phyloP scores from a whole-genome alignment of 2,329 filamentous ascomycete species.

The Colletotrichum noveboracense region DNA sequence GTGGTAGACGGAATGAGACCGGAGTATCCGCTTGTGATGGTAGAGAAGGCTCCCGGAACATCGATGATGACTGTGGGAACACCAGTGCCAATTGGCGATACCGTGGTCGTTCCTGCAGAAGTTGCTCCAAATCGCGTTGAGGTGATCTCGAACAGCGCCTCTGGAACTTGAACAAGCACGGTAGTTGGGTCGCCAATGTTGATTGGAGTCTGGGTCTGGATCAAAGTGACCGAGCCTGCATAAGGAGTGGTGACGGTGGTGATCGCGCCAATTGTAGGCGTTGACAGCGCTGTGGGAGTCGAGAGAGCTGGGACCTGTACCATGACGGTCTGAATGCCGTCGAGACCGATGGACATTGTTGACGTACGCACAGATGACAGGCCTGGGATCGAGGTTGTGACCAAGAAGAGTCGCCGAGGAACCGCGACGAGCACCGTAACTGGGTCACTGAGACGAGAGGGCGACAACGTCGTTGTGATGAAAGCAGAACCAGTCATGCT shows the following conservation, averaged over 20 bases:
- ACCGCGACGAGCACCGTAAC: not conserved
- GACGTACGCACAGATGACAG: not conserved
- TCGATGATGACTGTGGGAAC: slow-evolving; percentile 5
- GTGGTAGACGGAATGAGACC: slow-evolving; percentile 2
- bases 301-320: not conserved
- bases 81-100: not conserved
- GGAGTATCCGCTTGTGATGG: slow-evolving; percentile 1
- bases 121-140: slow-evolving; percentile 5
- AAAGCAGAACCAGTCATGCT: not conserved
- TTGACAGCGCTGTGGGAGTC: not conserved
- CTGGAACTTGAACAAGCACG: slow-evolving; percentile 7
- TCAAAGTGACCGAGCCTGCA: not conserved
- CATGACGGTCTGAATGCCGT: slow-evolving; percentile 2
- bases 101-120: not conserved
- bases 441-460: not conserved
- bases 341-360: not conserved
- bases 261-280: not conserved
- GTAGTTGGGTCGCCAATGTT: not conserved
- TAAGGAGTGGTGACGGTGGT: slow-evolving; percentile 4
- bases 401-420: not conserved
- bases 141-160: not conserved
- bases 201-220: not conserved
- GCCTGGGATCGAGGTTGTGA: not conserved
- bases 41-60: not conserved
- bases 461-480: not conserved